phyloP scores from a whole-genome alignment of 2,329 filamentous ascomycete genomes.

The Dothideomycetes sp. region DNA sequence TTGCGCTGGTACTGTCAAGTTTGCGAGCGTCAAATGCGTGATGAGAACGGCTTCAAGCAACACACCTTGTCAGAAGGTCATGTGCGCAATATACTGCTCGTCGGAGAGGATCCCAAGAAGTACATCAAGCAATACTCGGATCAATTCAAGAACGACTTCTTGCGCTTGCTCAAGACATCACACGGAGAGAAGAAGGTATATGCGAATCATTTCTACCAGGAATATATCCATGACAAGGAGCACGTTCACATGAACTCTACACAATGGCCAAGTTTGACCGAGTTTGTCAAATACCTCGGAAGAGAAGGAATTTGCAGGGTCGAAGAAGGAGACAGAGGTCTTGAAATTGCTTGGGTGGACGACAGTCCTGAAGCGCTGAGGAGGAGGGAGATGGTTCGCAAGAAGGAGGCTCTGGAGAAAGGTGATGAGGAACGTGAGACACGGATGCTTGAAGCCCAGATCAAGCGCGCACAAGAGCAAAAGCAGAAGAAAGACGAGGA shows the following conservation, averaged over 20 bases:
- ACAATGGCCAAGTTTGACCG: slow-evolving; percentile 76
- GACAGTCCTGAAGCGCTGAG: slow-evolving; percentile 77
- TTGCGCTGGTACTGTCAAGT: slow-evolving; percentile 84
- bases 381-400: slow-evolving; percentile 68
- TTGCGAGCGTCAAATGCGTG: slow-evolving; percentile 67
- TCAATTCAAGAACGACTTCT: slow-evolving; percentile 73
- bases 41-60: slow-evolving; percentile 80
- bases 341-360: slow-evolving; percentile 86
- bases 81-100: slow-evolving; percentile 77
- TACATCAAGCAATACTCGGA: slow-evolving; percentile 73
- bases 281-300: slow-evolving; percentile 81
- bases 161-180: slow-evolving; percentile 65
- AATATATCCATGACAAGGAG: slow-evolving; percentile 78
- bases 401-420: slow-evolving; percentile 78
- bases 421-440: slow-evolving; percentile 87
- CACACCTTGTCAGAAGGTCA: slow-evolving; percentile 79
- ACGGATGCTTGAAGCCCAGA: slow-evolving; percentile 72
- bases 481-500: slow-evolving; percentile 44
- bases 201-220: slow-evolving; percentile 90
- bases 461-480: slow-evolving; percentile 61
- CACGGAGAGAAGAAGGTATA: slow-evolving; percentile 88
- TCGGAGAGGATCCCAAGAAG: slow-evolving; percentile 80
- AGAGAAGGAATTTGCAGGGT: slow-evolving; percentile 81
- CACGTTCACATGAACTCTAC: slow-evolving; percentile 94
- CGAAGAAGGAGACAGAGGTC: slow-evolving; percentile 78